Evolutionary conservation across 805 yeast species (phyloP).

Genomic region (Kuraishia molischiana): DNA sequence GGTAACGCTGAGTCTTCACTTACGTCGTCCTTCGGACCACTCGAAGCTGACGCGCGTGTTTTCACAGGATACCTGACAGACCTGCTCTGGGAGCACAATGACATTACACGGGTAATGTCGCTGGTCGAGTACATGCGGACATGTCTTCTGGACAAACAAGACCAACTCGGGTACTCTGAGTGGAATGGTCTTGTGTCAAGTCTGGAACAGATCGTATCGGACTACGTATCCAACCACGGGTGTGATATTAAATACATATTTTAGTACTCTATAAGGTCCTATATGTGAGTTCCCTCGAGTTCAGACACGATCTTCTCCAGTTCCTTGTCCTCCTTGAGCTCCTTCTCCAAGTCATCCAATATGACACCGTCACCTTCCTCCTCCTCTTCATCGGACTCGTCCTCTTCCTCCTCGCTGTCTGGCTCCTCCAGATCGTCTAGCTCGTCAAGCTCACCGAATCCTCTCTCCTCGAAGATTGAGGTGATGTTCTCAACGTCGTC

Average conservation of each 20-base stretch:
- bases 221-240: neutral
- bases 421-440: conserved; percentile 90
- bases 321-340: conserved; percentile 30
- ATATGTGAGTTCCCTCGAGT: conserved; percentile 45
- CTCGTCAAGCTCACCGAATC: conserved; percentile 81
- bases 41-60: neutral
- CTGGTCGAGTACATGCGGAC: neutral
- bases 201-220: neutral
- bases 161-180: neutral
- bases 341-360: conserved; percentile 38
- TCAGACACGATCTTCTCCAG: conserved; percentile 52
- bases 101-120: neutral
- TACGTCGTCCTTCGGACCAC: neutral
- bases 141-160: neutral
- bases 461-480: conserved; percentile 59
- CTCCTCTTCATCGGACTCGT: conserved; percentile 43
- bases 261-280: conserved; percentile 4
- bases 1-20: neutral
- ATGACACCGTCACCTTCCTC: conserved; percentile 42
- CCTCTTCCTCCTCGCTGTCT: conserved; percentile 60
- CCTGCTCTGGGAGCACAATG: neutral
- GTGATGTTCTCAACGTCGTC: conserved; percentile 52
- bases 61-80: neutral
- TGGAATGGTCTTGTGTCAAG: neutral
- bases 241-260: conserved; percentile 2